Evolutionary conservation across 2,329 filamentous ascomycete genomes (phyloP).

Genomic region (Amylocarpus encephaloides): DNA sequence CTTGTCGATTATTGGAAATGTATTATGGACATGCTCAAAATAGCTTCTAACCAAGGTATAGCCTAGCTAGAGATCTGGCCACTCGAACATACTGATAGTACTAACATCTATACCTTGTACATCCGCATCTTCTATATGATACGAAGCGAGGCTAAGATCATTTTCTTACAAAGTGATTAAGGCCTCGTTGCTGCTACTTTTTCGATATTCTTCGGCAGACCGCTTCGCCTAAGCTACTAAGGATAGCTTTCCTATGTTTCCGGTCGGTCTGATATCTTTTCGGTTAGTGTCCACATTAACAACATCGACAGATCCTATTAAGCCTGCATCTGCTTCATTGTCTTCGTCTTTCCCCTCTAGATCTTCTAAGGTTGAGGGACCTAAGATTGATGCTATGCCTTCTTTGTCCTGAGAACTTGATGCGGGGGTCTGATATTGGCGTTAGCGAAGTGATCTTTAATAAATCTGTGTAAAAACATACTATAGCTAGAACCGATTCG

Average conservation of each 20-base stretch:
- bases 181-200: not conserved
- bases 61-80: slow-evolving; percentile 16
- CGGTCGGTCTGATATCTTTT: slow-evolving; percentile 20
- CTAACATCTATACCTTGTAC: slow-evolving; percentile 13
- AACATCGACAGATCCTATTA: slow-evolving; percentile 22
- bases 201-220: slow-evolving; percentile 12
- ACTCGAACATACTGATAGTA: slow-evolving; percentile 17
- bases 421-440: too few species aligned
- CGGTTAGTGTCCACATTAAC: slow-evolving; percentile 21
- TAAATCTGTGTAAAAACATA: too few species aligned
- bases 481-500: slow-evolving; percentile 21
- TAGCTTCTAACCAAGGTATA: slow-evolving; percentile 17
- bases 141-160: slow-evolving; percentile 13
- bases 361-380: too few species aligned
- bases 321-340: slow-evolving; percentile 21
- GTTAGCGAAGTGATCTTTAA: too few species aligned
- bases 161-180: not conserved
- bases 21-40: slow-evolving; percentile 20
- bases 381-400: too few species aligned
- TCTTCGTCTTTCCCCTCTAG: slow-evolving; percentile 9
- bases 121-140: slow-evolving; percentile 24
- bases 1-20: slow-evolving; percentile 21
- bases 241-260: slow-evolving; percentile 23
- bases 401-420: too few species aligned
- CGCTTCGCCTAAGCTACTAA: slow-evolving; percentile 23